A percentile compares a stretch with the other conserved stretches of the same genome.
Conservation (phyloP, 164 flowering plant species). For the Tinospora cordifolia region DNA sequence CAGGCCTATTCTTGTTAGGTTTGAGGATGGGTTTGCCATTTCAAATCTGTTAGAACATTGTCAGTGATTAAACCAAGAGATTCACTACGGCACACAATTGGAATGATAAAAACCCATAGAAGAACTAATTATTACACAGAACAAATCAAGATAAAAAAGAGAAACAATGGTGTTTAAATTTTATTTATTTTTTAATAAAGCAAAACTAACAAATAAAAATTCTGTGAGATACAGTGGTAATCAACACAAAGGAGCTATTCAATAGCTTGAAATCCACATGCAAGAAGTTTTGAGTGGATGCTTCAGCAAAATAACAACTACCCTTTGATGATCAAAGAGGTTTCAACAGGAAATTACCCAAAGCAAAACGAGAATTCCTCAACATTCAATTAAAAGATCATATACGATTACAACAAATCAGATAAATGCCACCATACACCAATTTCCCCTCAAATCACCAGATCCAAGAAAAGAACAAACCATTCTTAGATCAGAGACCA, state of each 20-base stretch:
- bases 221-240: background rate
- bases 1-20: conserved; percentile 54
- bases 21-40: conserved; percentile 10
- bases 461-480: background rate
- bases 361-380: background rate
- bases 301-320: too few species aligned
- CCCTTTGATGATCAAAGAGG: background rate
- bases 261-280: too few species aligned
- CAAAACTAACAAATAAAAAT: background rate
- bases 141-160: background rate
- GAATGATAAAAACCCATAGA: background rate
- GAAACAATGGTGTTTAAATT: background rate
- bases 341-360: background rate
- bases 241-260: background rate
- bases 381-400: background rate
- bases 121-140: background rate
- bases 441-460: background rate
- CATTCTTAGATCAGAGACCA: background rate
- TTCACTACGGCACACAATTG: background rate
- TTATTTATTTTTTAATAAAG: too few species aligned
- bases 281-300: too few species aligned
- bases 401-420: too few species aligned
- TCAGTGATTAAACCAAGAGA: background rate
- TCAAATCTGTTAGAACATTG: background rate
- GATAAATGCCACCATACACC: background rate